Evolutionary conservation across 225 moss, liverwort and hornwort species (phyloP).

Genomic region (Ulota crispa): DNA sequence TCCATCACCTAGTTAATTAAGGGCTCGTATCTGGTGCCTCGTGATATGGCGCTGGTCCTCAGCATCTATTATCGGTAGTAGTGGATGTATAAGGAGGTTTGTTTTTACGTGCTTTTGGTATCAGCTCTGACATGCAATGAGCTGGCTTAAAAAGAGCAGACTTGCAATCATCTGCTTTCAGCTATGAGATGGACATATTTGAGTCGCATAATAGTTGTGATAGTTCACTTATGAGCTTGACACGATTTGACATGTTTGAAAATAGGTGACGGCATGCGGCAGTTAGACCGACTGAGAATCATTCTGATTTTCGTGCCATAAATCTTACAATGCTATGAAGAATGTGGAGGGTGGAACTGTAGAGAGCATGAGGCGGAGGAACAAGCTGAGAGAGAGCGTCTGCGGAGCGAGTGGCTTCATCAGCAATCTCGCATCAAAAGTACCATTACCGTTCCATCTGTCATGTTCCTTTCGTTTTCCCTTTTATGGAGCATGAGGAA

Average conservation of each 20-base stretch:
- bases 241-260: not conserved
- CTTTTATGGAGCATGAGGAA: not conserved
- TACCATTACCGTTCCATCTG: conserved; percentile 38
- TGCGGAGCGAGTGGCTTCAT: conserved; percentile 86
- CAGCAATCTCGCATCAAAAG: conserved; percentile 91
- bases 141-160: not conserved
- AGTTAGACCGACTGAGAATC: not conserved
- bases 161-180: not conserved
- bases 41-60: not conserved
- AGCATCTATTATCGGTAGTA: not conserved
- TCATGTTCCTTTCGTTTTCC: not conserved
- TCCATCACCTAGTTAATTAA: conserved; percentile 12
- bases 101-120: not conserved
- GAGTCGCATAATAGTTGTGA: not conserved
- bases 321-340: conserved; percentile 84
- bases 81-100: not conserved
- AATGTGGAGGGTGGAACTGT: conserved; percentile 97
- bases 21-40: not conserved
- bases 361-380: conserved; percentile 99
- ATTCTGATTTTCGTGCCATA: conserved; percentile 30
- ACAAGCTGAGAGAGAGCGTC: conserved; percentile 88
- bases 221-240: not conserved
- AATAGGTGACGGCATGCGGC: not conserved
- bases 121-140: not conserved
- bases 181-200: not conserved